Percentiles rank a stretch among this genome's conserved stretches.
phyloP scores from a whole-genome alignment of 2,329 filamentous ascomycete genomes.

The Pyricularia grisea region DNA sequence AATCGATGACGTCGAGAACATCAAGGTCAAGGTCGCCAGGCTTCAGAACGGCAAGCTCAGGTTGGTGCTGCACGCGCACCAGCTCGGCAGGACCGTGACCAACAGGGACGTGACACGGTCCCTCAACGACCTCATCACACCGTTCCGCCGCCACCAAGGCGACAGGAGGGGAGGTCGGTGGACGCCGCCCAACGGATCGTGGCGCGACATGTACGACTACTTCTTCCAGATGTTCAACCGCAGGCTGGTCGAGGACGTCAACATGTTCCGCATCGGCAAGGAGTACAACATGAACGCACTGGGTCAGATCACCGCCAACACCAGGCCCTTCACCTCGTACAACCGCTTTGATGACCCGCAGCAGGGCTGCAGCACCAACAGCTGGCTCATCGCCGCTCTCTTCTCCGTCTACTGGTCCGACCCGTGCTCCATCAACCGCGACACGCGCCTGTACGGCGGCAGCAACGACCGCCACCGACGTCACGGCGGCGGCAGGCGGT shows the following conservation, averaged over 20 bases:
- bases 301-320: not conserved
- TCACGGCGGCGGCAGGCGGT: not conserved
- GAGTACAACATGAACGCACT: constrained; percentile 12
- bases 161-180: constrained; percentile 15
- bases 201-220: constrained; percentile 21
- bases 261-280: constrained; percentile 12
- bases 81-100: constrained; percentile 24
- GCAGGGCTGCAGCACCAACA: constrained; percentile 30
- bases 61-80: constrained; percentile 25
- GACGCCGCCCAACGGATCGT: constrained; percentile 28
- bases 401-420: constrained; percentile 36
- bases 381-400: constrained; percentile 32
- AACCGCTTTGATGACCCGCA: constrained; percentile 28
- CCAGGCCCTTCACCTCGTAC: not conserved
- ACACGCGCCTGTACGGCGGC: constrained; percentile 12
- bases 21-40: constrained; percentile 27
- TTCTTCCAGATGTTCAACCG: constrained; percentile 6
- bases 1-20: constrained; percentile 24
- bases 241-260: constrained; percentile 3
- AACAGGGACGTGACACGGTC: constrained; percentile 28
- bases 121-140: constrained; percentile 29
- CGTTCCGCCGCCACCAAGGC: constrained; percentile 18
- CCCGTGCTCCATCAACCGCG: constrained; percentile 29
- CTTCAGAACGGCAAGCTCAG: constrained; percentile 35
- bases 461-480: not conserved